A percentile compares a stretch with the other conserved stretches of the same genome.
These are phyloP conservation scores for Bertia moriformis DNA, from an alignment of 2,329 filamentous ascomycete species.

Conservation along the genomic window DNA sequence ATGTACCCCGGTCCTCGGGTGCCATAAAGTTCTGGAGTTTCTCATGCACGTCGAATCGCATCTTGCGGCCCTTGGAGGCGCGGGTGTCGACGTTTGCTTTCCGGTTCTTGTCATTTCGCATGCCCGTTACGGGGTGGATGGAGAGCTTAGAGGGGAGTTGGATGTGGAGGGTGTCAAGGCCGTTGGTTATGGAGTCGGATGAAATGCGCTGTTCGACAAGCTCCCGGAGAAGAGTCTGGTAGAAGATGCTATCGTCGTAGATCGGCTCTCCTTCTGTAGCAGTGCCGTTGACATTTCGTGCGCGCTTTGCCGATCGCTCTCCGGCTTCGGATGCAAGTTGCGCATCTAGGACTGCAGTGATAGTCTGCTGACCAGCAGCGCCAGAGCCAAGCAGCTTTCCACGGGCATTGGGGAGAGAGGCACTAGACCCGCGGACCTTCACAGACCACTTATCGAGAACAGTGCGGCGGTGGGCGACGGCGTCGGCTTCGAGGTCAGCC, in stretches of 20 bases:
- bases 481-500: conserved; percentile 45
- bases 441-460: conserved; percentile 81
- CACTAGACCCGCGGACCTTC: conserved; percentile 38
- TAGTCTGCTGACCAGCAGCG: conserved; percentile 35
- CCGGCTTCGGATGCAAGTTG: conserved; percentile 41
- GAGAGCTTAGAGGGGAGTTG: neutral
- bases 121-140: neutral
- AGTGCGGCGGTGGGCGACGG: conserved; percentile 47
- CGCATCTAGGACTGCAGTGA: conserved; percentile 54
- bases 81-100: conserved; percentile 80
- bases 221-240: conserved; percentile 82
- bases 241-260: conserved; percentile 92
- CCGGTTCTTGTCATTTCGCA: conserved; percentile 51
- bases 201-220: conserved; percentile 69
- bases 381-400: conserved; percentile 27
- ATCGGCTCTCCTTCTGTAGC: conserved; percentile 44
- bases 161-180: conserved; percentile 41
- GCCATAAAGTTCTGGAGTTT: conserved; percentile 98
- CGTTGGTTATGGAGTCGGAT: neutral
- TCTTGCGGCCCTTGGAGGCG: conserved; percentile 85
- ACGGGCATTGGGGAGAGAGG: conserved; percentile 12
- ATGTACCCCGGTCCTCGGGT: conserved; percentile 64
- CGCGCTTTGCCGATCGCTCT: conserved; percentile 55
- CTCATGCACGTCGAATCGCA: conserved; percentile 89
- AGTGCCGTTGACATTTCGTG: conserved; percentile 47